A percentile compares a stretch with the other conserved stretches of the same genome.
Conservation (phyloP, 352 stramenopile genomes). For the Globisporangium polare region DNA sequence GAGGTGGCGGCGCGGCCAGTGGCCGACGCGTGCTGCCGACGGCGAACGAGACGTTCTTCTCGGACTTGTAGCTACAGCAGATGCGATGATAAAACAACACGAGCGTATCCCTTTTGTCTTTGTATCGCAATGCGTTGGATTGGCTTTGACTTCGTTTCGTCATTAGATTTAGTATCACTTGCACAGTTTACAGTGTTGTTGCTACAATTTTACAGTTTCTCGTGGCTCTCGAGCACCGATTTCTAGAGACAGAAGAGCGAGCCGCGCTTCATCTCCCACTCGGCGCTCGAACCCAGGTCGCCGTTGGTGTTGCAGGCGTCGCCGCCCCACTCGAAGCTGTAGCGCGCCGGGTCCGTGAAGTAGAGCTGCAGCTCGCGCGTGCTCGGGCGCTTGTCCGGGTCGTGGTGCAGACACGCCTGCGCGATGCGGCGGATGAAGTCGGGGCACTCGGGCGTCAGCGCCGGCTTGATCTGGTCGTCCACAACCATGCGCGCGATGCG, state of each 20-base stretch:
- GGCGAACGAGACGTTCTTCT: constrained; percentile 80
- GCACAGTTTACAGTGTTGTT: background rate
- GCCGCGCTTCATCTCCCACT: constrained; percentile 11
- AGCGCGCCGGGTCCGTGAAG: constrained; percentile 6
- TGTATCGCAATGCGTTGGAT: background rate
- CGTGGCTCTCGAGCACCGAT: background rate
- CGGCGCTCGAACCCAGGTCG: constrained; percentile 1
- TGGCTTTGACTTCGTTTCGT: background rate
- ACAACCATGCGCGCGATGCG: constrained; percentile 14
- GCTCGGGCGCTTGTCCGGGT: constrained; percentile 7
- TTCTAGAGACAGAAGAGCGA: constrained; percentile 10
- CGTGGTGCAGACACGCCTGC: constrained; percentile 10
- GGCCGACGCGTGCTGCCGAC: constrained; percentile 59
- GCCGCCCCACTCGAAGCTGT: constrained; percentile 9
- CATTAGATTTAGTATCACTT: too few relatives aligned
- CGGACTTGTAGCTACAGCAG: constrained; percentile 59
- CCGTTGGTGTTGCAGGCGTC: background rate
- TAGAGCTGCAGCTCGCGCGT: constrained; percentile 8
- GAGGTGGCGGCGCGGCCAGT: constrained; percentile 12
- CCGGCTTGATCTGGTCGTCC: constrained; percentile 8
- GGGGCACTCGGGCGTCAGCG: constrained; percentile 2
- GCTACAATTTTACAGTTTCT: background rate
- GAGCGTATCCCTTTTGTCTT: constrained; percentile 1
- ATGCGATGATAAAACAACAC: constrained; percentile 1
- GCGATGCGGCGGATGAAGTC: constrained; percentile 9